A percentile compares a stretch with the other conserved stretches of the same genome.
Conservation (phyloP, 306 rosid genomes). For the Canavalia ensiformis region DNA sequence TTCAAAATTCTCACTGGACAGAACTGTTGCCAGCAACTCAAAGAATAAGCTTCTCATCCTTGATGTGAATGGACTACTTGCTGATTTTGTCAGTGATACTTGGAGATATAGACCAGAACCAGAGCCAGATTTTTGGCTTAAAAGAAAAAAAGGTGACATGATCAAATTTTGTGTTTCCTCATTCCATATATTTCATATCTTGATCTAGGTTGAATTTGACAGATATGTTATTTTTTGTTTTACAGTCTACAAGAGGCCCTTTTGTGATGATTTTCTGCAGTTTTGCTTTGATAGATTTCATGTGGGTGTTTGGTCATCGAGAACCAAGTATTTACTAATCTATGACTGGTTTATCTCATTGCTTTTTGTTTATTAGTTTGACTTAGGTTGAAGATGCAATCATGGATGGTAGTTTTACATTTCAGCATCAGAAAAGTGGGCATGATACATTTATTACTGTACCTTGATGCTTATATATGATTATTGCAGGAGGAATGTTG, state of each 20-base stretch:
- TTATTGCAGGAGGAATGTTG: constrained; percentile 70
- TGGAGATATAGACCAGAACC: constrained; percentile 49
- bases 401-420: constrained; percentile 21
- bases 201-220: constrained; percentile 44
- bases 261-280: constrained; percentile 74
- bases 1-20: constrained; percentile 46
- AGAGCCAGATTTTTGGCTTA: constrained; percentile 49
- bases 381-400: constrained; percentile 37
- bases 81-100: constrained; percentile 63
- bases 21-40: constrained; percentile 50
- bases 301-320: constrained; percentile 96
- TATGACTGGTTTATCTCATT: constrained; percentile 39
- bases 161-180: constrained; percentile 39
- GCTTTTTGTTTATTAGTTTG: constrained; percentile 37
- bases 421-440: constrained; percentile 30
- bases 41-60: constrained; percentile 91
- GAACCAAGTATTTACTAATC: constrained; percentile 70
- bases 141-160: constrained; percentile 67
- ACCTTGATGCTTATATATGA: constrained; percentile 28
- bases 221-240: constrained; percentile 23
- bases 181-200: constrained; percentile 35
- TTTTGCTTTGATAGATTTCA: constrained; percentile 88
- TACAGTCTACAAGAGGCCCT: constrained; percentile 95
- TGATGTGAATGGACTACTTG: constrained; percentile 92
- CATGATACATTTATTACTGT: constrained; percentile 34